Conservation (phyloP, 1,284 basidiomycete genomes). For the Jaminaea rosea region DNA sequence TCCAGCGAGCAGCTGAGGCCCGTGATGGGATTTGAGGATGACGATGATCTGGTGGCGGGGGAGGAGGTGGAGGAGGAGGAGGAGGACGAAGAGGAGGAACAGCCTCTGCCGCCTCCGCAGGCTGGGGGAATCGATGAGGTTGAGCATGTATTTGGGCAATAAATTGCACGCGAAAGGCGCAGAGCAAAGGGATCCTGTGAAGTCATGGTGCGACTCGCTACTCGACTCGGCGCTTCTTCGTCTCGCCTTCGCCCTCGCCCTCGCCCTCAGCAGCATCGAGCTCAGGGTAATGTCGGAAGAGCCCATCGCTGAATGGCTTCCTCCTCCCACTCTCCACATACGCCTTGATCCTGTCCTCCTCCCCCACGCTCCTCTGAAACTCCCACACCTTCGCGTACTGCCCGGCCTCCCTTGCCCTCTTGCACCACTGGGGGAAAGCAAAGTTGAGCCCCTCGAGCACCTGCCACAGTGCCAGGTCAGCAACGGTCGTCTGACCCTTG, state of each 20-base stretch:
- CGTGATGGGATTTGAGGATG: conserved; percentile 20
- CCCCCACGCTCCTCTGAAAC: conserved; percentile 25
- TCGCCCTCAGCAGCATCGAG: conserved; percentile 45
- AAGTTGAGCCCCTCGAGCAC: conserved; percentile 49
- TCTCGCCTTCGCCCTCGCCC: not conserved
- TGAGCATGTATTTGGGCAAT: conserved; percentile 7
- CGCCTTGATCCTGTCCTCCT: conserved; percentile 48
- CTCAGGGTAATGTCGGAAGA: conserved; percentile 53
- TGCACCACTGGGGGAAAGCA: conserved; percentile 55
- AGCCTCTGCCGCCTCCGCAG: conserved; percentile 24
- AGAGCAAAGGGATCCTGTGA: not conserved
- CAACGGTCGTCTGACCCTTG: conserved; percentile 14
- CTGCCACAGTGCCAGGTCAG: conserved; percentile 51
- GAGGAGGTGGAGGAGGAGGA: conserved; percentile 17
- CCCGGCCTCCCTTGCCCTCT: conserved; percentile 11
- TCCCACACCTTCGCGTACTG: conserved; percentile 43
- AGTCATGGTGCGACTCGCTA: not conserved
- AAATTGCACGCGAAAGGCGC: not conserved
- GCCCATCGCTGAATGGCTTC: conserved; percentile 37
- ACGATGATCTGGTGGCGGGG: conserved; percentile 16
- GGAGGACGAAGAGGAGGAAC: conserved; percentile 16
- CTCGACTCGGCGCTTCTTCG: not conserved
- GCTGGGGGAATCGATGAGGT: conserved; percentile 34
- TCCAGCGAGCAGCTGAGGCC: conserved; percentile 24
- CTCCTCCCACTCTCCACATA: conserved; percentile 51